phyloP scores from a whole-genome alignment of 371 early-diverging fungal species.

The Mortierella sp. region DNA sequence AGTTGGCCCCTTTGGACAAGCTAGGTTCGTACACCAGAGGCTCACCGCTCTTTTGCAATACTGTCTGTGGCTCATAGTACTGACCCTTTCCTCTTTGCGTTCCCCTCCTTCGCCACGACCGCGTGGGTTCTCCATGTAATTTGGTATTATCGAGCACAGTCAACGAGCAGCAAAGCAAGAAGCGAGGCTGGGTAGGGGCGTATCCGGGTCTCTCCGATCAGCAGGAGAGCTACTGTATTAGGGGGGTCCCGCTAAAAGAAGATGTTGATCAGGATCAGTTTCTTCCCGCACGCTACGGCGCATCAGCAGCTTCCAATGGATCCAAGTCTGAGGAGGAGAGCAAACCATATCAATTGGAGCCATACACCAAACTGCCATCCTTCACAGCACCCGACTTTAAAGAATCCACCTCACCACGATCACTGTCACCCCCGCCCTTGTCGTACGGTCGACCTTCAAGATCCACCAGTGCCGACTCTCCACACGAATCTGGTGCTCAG shows the following conservation, averaged over 20 bases:
- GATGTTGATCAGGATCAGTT: slow-evolving; percentile 13
- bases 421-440: slow-evolving; percentile 14
- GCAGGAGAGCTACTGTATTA: slow-evolving; percentile 9
- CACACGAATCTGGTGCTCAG: not conserved
- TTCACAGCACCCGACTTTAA: slow-evolving; percentile 28
- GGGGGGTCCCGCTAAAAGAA: slow-evolving; percentile 21
- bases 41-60: no score
- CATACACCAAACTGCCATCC: slow-evolving; percentile 31
- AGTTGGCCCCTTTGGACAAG: slow-evolving; percentile 16
- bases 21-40: slow-evolving; percentile 18
- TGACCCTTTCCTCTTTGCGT: not conserved
- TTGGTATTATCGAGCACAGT: slow-evolving; percentile 1
- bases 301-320: not conserved
- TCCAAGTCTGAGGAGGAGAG: slow-evolving; percentile 2
- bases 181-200: slow-evolving; percentile 43
- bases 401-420: slow-evolving; percentile 11
- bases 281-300: not conserved
- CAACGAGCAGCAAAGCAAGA: slow-evolving; percentile 16
- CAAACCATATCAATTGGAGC: slow-evolving; percentile 39
- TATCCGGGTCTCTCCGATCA: slow-evolving; percentile 23
- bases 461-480: not conserved
- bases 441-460: not conserved
- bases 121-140: not conserved
- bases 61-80: no score
- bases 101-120: not conserved